Evolutionary conservation across 495 filamentous ascomycete species (phyloP).

Genomic region (Hamigera avellanea): DNA sequence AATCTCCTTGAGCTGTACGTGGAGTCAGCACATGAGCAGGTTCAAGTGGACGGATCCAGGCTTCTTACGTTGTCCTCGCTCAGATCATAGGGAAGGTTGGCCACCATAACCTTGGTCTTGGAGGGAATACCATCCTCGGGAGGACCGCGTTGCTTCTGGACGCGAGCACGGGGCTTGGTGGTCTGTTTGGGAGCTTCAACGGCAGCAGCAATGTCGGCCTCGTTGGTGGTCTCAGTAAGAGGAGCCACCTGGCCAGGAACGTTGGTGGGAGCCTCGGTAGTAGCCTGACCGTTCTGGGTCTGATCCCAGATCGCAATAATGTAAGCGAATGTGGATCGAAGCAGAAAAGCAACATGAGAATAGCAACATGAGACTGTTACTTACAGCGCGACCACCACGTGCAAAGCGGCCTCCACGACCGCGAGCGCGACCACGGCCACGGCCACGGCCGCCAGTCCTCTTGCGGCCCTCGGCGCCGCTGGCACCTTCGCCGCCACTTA

Average conservation of each 20-base stretch:
- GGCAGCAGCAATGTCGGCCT: slow-evolving; percentile 41
- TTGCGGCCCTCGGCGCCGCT: slow-evolving; percentile 67
- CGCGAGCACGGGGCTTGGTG: slow-evolving; percentile 34
- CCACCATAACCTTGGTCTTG: slow-evolving; percentile 99
- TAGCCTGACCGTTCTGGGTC: slow-evolving; percentile 15
- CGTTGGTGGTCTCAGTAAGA: slow-evolving; percentile 49
- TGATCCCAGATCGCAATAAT: slow-evolving; percentile 1
- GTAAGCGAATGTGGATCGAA: background rate
- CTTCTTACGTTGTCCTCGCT: slow-evolving; percentile 81
- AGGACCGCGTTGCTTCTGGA: slow-evolving; percentile 70
- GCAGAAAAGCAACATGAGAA: background rate
- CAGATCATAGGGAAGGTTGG: slow-evolving; percentile 95
- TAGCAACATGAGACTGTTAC: slow-evolving; percentile 19
- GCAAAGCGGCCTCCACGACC: slow-evolving; percentile 48
- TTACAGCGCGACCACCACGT: slow-evolving; percentile 63
- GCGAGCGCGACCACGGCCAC: slow-evolving; percentile 65
- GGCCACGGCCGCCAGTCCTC: slow-evolving; percentile 63
- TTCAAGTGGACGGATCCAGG: background rate
- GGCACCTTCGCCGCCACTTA: slow-evolving; percentile 53
- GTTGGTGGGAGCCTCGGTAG: slow-evolving; percentile 37
- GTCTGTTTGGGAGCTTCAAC: slow-evolving; percentile 31
- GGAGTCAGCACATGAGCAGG: slow-evolving; percentile 32
- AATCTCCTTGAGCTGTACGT: slow-evolving; percentile 79
- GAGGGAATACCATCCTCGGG: slow-evolving; percentile 96
- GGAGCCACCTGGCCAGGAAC: slow-evolving; percentile 42